Evolutionary conservation across 495 filamentous ascomycete genomes (phyloP), one percentile per base, ranked within the genome.

Genomic region (Penicillium alfredii): DNA sequence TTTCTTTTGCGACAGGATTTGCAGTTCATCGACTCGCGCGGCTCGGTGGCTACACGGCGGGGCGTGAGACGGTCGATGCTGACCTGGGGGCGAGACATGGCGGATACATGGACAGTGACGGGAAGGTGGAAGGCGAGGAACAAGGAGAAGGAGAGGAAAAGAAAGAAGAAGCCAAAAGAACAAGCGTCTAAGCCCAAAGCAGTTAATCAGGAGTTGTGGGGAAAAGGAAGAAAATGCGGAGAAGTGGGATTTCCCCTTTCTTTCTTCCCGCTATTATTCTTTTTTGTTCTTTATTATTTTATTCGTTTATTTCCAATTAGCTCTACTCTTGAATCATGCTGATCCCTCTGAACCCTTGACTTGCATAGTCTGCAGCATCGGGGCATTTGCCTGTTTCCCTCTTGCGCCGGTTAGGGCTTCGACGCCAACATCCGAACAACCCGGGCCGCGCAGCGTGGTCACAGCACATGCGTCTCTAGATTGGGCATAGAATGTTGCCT

Each of bases 11-110:
- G 78, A 69, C 86, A 93, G 14, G 82, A 88, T 57, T 93, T 90
- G 76, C 86, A 93, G 60, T 93, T 93, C 86, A 93, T 93, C 12
- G 84, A 81, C 66, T 90, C 84, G 46, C 85, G 80, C 14, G 82
- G 84, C 52, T 88, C 84, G 52, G 76, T 77, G 65, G 74, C 79
- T 63, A 77, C 68, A 29, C 83, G 79, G 35, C 85, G 78, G 20
- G 78, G 71, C 24, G 84, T 81, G 46, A 93, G 65, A 47, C 86
- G 77, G 62, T 88, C 84, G 60, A 92, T 92, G 61, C 83, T 83
- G 55, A 90, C 78, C 71, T 86, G 84, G 17, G 83, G 81, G 47
- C 85, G 76, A 45, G 81, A 78, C 75, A 84, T 80, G 49, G 63
- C 38, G 30, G 38, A 44, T 42, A 37, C 6, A 35, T 8, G 25